A percentile compares a stretch with the other conserved stretches of the same genome.
phyloP scores from a whole-genome alignment of 345 rosid species.

The Citrus medica region DNA sequence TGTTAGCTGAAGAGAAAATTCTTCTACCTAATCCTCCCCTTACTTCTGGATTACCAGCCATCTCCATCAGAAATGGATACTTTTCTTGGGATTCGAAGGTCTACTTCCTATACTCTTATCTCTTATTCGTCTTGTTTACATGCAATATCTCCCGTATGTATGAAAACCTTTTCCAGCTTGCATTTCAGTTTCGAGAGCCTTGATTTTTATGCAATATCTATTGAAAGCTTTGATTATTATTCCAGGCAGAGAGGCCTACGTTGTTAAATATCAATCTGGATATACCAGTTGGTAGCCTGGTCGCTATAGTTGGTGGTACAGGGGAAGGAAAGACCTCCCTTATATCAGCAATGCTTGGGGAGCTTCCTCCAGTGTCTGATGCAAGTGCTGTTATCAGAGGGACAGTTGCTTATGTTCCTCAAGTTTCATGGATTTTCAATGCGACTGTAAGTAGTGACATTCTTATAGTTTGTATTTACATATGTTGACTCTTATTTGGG shows the following conservation, averaged over 20 bases:
- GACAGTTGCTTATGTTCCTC: constrained; percentile 93
- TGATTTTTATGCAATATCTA: too few species aligned
- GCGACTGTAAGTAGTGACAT: constrained; percentile 70
- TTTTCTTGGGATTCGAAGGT: constrained; percentile 99
- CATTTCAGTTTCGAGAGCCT: too few species aligned
- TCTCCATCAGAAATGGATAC: constrained; percentile 77
- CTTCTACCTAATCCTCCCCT: constrained; percentile 91
- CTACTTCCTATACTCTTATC: neutral
- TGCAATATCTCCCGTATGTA: neutral
- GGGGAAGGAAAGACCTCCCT: constrained; percentile 99
- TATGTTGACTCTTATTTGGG: constrained; percentile 2
- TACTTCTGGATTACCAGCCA: constrained; percentile 66
- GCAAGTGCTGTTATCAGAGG: constrained; percentile 74
- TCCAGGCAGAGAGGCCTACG: constrained; percentile 85
- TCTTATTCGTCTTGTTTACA: neutral
- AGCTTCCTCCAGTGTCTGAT: constrained; percentile 78
- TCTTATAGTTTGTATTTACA: neutral
- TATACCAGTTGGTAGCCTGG: constrained; percentile 85
- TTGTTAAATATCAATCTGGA: constrained; percentile 85
- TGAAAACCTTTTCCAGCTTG: too few species aligned
- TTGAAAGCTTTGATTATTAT: constrained; percentile 10
- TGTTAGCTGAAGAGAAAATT: constrained; percentile 85
- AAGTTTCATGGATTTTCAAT: constrained; percentile 98
- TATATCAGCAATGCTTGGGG: constrained; percentile 97
- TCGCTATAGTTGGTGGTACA: constrained; percentile 95